Evolutionary conservation across 768 basidiomycete genomes (phyloP).

Genomic region (Phylloporus sp.): DNA sequence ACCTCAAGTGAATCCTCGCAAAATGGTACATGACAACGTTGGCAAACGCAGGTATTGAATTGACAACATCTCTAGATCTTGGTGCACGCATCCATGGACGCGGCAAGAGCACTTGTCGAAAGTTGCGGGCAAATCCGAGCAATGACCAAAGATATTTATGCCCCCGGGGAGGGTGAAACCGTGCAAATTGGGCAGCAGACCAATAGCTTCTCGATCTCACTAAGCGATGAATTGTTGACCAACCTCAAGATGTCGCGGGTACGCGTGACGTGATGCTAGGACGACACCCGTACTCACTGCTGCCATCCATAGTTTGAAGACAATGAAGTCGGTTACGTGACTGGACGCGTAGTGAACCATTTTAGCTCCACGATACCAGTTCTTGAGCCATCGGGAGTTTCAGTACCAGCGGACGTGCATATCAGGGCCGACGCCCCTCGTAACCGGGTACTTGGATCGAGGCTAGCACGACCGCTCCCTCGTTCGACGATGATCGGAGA

Average conservation of each 20-base stretch:
- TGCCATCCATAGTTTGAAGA: constrained; percentile 75
- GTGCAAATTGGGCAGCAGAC: constrained; percentile 95
- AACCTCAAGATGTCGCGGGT: constrained; percentile 85
- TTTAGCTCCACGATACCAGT: constrained; percentile 86
- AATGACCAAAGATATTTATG: constrained; percentile 90
- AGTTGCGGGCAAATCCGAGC: constrained; percentile 79
- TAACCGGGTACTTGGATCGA: constrained; percentile 55
- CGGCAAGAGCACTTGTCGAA: constrained; percentile 69
- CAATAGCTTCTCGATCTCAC: constrained; percentile 88
- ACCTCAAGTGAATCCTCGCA: constrained; percentile 92
- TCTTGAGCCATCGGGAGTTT: constrained; percentile 61
- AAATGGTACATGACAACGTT: constrained; percentile 59
- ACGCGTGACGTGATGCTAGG: constrained; percentile 29
- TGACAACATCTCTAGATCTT: constrained; percentile 56
- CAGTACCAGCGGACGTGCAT: constrained; percentile 23
- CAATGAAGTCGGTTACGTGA: constrained; percentile 91
- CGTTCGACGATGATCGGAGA: constrained; percentile 97
- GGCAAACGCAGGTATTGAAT: background rate
- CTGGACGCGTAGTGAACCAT: constrained; percentile 79
- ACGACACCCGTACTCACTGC: constrained; percentile 4
- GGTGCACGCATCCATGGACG: constrained; percentile 66
- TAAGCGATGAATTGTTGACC: constrained; percentile 82
- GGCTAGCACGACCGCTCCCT: constrained; percentile 63
- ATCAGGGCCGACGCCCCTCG: constrained; percentile 21
- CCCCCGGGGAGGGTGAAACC: constrained; percentile 69